Conservation (phyloP, 371 early-diverging fungal species). For the Rhizopus arrhizus region DNA sequence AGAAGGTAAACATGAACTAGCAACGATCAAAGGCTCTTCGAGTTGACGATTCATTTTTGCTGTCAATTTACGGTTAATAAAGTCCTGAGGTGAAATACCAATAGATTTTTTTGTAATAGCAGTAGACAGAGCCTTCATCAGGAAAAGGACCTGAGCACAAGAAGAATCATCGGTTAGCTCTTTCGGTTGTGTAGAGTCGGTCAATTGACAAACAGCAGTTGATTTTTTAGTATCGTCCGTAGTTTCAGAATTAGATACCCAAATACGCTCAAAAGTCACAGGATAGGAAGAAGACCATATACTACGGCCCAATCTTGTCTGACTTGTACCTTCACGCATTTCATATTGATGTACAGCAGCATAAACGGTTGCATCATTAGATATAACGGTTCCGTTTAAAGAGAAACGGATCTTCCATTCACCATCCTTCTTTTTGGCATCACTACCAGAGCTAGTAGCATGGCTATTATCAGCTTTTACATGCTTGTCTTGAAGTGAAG, state of each 20-base stretch:
- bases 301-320: constrained; percentile 30
- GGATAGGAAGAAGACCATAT: constrained; percentile 59
- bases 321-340: constrained; percentile 7
- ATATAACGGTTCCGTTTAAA: constrained; percentile 48
- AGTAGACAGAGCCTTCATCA: constrained; percentile 52
- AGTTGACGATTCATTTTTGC: constrained; percentile 85
- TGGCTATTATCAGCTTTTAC: not conserved
- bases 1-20: constrained; percentile 74
- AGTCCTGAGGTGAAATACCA: constrained; percentile 53
- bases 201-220: constrained; percentile 12
- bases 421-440: constrained; percentile 25
- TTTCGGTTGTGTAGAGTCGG: constrained; percentile 23
- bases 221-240: constrained; percentile 20
- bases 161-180: constrained; percentile 27
- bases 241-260: constrained; percentile 24
- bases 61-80: constrained; percentile 78
- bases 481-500: not conserved
- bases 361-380: constrained; percentile 63
- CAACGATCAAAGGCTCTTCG: constrained; percentile 87
- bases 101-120: constrained; percentile 15
- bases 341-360: constrained; percentile 64
- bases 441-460: not conserved
- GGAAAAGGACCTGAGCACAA: constrained; percentile 51
- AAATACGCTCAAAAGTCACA: constrained; percentile 50
- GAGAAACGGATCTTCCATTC: constrained; percentile 61